phyloP scores from a whole-genome alignment of 129 eudicot species.

The Saussurea involucrata region DNA sequence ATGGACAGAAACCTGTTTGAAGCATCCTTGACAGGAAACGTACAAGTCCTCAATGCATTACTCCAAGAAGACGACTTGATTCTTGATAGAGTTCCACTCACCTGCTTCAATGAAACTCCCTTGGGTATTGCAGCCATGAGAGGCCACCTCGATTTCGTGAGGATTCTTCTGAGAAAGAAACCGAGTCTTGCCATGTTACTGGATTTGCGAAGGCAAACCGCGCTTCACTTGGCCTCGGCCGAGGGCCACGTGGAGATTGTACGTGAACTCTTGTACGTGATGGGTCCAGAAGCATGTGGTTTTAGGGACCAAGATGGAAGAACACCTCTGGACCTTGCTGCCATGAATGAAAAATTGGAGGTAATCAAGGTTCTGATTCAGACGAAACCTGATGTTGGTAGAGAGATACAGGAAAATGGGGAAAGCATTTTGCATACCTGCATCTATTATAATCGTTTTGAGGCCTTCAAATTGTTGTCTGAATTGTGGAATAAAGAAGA shows the following conservation, averaged over 20 bases:
- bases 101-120: slow-evolving; percentile 19
- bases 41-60: slow-evolving; percentile 20
- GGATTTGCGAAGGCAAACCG: slow-evolving; percentile 9
- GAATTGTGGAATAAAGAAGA: slow-evolving; percentile 22
- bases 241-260: slow-evolving; percentile 21
- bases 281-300: slow-evolving; percentile 8
- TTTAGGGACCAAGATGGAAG: slow-evolving; percentile 21
- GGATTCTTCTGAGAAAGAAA: slow-evolving; percentile 1
- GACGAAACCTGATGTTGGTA: slow-evolving; percentile 11
- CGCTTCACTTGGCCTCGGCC: slow-evolving; percentile 26
- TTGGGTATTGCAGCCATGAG: slow-evolving; percentile 25
- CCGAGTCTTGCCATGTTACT: slow-evolving; percentile 21
- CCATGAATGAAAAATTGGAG: slow-evolving; percentile 17
- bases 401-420: slow-evolving; percentile 9
- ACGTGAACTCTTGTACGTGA: slow-evolving; percentile 11
- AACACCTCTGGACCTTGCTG: slow-evolving; percentile 23
- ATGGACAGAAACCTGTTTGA: slow-evolving; percentile 24
- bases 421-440: slow-evolving; percentile 21
- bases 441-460: slow-evolving; percentile 14
- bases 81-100: slow-evolving; percentile 24
- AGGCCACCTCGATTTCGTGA: slow-evolving; percentile 26
- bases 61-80: slow-evolving; percentile 17
- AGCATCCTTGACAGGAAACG: slow-evolving; percentile 24
- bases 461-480: slow-evolving; percentile 17
- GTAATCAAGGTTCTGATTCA: background rate